Evolutionary conservation across 257 asterid genomes (phyloP).

Genomic region (Cruciata laevipes): DNA sequence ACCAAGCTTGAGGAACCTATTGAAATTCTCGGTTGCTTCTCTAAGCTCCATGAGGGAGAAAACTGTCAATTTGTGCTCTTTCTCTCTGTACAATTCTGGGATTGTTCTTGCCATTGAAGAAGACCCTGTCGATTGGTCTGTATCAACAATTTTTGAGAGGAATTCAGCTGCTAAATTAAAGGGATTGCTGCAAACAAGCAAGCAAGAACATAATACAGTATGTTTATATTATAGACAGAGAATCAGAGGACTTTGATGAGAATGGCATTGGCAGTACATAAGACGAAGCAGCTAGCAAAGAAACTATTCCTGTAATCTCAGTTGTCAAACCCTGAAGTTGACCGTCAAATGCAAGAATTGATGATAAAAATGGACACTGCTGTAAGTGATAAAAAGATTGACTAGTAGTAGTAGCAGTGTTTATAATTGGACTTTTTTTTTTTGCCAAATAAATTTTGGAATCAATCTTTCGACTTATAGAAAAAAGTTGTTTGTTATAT

Average conservation of each 20-base stretch:
- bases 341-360: too few relatives aligned
- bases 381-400: too few relatives aligned
- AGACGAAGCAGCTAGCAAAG: background rate
- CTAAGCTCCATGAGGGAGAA: conserved; percentile 61
- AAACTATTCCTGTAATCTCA: too few relatives aligned
- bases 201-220: background rate
- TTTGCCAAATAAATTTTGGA: too few relatives aligned
- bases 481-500: too few relatives aligned
- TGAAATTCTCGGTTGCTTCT: conserved; percentile 66
- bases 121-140: conserved; percentile 63
- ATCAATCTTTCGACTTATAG: too few relatives aligned
- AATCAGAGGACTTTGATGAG: conserved; percentile 5
- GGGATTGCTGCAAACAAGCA: background rate
- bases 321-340: too few relatives aligned
- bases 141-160: background rate
- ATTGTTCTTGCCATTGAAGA: conserved; percentile 43
- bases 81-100: conserved; percentile 67
- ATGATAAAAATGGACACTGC: too few relatives aligned
- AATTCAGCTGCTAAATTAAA: background rate
- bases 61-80: conserved; percentile 42
- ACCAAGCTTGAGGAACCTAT: conserved; percentile 62
- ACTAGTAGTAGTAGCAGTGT: too few relatives aligned
- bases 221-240: background rate
- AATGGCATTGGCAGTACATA: background rate
- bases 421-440: too few relatives aligned